Evolutionary conservation across 192 early-diverging fungal genomes (phyloP).

Genomic region (Coemansia sp.): DNA sequence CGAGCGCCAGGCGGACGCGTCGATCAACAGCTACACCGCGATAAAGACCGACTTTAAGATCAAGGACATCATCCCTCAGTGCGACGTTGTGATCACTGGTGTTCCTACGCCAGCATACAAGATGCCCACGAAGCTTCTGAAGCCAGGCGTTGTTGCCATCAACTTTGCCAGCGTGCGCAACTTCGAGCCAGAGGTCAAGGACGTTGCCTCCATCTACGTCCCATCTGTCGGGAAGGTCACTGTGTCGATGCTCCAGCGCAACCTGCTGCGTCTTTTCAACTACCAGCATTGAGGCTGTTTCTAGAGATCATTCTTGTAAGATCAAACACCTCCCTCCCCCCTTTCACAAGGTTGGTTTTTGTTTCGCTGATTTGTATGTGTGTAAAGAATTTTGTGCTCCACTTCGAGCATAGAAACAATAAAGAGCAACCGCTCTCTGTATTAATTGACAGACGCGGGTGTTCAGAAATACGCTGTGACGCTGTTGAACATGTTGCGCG

Average conservation of each 20-base stretch:
- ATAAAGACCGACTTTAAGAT: slow-evolving; percentile 66
- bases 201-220: slow-evolving; percentile 94
- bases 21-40: slow-evolving; percentile 66
- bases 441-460: background rate
- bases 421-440: slow-evolving; percentile 1
- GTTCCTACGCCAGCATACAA: slow-evolving; percentile 89
- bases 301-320: too few relatives aligned
- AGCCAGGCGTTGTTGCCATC: slow-evolving; percentile 96
- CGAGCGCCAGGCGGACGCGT: slow-evolving; percentile 65
- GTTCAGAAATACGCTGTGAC: slow-evolving; percentile 36
- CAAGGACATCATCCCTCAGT: slow-evolving; percentile 78
- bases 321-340: too few relatives aligned
- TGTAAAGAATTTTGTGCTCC: background rate
- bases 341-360: background rate
- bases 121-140: slow-evolving; percentile 78
- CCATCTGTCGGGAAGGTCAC: slow-evolving; percentile 98
- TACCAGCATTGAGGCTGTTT: slow-evolving; percentile 53
- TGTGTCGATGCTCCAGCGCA: slow-evolving; percentile 97
- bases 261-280: slow-evolving; percentile 84
- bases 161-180: slow-evolving; percentile 98
- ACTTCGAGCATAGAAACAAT: background rate
- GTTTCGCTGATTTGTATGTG: too few relatives aligned
- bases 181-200: slow-evolving; percentile 90
- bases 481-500: slow-evolving; percentile 44
- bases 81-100: slow-evolving; percentile 97